Evolutionary conservation across 73 alveolate genomes (phyloP), one percentile per base, ranked within the genome.

Genomic region (Blepharisma stoltei): DNA sequence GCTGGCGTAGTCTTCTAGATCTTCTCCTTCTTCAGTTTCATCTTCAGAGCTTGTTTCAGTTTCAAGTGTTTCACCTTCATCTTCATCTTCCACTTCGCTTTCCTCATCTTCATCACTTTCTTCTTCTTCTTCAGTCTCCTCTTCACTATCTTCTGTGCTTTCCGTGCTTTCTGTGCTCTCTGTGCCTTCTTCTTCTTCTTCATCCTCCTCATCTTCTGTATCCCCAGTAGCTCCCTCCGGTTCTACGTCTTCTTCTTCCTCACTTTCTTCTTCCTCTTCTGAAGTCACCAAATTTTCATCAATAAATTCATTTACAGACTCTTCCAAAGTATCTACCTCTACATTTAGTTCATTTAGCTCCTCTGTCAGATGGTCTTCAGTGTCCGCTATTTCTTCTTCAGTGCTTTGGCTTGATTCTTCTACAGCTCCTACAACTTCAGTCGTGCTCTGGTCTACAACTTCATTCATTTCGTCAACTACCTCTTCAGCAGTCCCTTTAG

Each of bases 21-120:
- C 54, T n/a, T 65, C 76, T 27, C 23, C 76, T 65, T 65, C 76
- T 65, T 23, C 43, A 27, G n/a, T n/a, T 27, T 65, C 76, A 14
- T 27, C 76, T 25, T 65, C 67, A 14, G n/a, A n/a, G n/a, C 23
- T 14, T 65, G 20, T 1, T 14, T 65, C 76, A 14, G 18, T 23
- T 65, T 21, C 54, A 14, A 0, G 0, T 65, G 0, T 77, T 5
- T 3, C 77, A 3, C 38, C 75, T 43, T 25, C 79, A 3, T 5
- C 79, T 69, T 69, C 79, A 32, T 25, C 79, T 69, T 69, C 79
- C 4, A 23, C 77, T 69, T 69, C 79, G 23, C 38, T 55, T 69
- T 5, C 79, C 21, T 69, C 79, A 8, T 69, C 79, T 69, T 69
- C 79, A 18, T 69, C 79, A 23, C 38, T 18, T 69, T 69, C 79